Evolutionary conservation across 257 asterid species (phyloP).

Genomic region (Solanum peruvianum): DNA sequence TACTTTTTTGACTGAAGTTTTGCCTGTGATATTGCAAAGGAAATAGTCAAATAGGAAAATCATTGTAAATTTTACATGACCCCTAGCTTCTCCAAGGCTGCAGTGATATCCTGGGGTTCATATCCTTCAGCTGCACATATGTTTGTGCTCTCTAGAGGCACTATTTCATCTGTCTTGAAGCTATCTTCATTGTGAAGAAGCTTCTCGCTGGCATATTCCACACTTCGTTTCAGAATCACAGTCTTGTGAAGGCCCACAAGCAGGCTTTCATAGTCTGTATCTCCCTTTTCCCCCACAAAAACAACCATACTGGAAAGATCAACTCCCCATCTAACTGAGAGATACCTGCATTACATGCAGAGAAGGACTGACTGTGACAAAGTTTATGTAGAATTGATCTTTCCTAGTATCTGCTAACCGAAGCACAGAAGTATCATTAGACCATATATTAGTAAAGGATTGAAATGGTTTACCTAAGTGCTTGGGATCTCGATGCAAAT

Average conservation of each 20-base stretch:
- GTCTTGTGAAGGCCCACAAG: conserved; percentile 56
- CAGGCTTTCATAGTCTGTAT: conserved; percentile 44
- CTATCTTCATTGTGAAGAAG: conserved; percentile 25
- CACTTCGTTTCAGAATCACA: conserved; percentile 39
- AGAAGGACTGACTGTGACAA: background rate
- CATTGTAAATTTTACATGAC: conserved; percentile 4
- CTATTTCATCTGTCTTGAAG: conserved; percentile 20
- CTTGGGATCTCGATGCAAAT: conserved; percentile 56
- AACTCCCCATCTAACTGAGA: conserved; percentile 48
- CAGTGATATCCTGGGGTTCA: conserved; percentile 35
- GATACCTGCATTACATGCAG: conserved; percentile 32
- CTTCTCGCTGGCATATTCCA: conserved; percentile 30
- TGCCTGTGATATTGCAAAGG: background rate
- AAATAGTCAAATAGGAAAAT: background rate
- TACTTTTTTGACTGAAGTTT: background rate
- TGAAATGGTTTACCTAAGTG: conserved; percentile 33
- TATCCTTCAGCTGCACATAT: conserved; percentile 29
- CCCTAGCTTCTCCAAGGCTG: conserved; percentile 31
- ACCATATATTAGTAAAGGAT: background rate
- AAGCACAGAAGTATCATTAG: background rate
- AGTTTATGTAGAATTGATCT: background rate
- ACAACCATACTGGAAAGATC: conserved; percentile 37
- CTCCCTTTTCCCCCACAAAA: conserved; percentile 60
- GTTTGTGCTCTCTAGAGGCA: conserved; percentile 19
- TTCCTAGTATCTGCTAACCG: background rate